These are phyloP conservation scores for Ehretia macrophylla DNA, from an alignment of 257 asterid genomes.

Conservation along the genomic window DNA sequence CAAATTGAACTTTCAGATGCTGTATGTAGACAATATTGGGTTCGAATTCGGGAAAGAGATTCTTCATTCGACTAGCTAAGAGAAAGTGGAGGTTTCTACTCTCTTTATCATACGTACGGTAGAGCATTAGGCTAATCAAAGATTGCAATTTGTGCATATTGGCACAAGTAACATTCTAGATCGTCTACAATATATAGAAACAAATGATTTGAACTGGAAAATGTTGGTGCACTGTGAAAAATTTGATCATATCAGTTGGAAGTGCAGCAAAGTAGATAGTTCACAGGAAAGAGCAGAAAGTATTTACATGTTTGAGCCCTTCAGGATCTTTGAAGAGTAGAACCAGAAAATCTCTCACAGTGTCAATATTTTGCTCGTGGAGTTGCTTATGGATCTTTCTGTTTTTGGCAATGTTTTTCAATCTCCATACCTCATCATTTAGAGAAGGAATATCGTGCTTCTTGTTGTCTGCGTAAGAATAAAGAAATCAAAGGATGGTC, in stretches of 20 bases:
- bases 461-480: constrained; percentile 34
- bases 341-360: constrained; percentile 51
- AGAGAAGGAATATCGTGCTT: constrained; percentile 41
- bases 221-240: too few relatives aligned
- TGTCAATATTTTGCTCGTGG: constrained; percentile 11
- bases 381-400: constrained; percentile 31
- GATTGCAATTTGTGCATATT: too few relatives aligned
- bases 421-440: constrained; percentile 39
- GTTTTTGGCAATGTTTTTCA: constrained; percentile 24
- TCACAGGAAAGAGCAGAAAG: neutral
- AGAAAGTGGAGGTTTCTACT: too few relatives aligned
- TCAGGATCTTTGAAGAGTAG: constrained; percentile 32
- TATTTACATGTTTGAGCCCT: constrained; percentile 41
- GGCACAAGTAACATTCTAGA: too few relatives aligned
- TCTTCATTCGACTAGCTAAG: neutral
- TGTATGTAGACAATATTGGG: too few relatives aligned
- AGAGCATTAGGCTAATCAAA: neutral
- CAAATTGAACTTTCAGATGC: neutral
- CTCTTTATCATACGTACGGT: too few relatives aligned
- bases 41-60: too few relatives aligned
- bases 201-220: too few relatives aligned
- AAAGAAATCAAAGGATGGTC: neutral
- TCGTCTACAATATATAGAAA: too few relatives aligned
- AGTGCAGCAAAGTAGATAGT: too few relatives aligned
- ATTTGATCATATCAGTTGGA: too few relatives aligned